Evolutionary conservation across 2,329 filamentous ascomycete genomes (phyloP).

Genomic region (Aureobasidium sp.): DNA sequence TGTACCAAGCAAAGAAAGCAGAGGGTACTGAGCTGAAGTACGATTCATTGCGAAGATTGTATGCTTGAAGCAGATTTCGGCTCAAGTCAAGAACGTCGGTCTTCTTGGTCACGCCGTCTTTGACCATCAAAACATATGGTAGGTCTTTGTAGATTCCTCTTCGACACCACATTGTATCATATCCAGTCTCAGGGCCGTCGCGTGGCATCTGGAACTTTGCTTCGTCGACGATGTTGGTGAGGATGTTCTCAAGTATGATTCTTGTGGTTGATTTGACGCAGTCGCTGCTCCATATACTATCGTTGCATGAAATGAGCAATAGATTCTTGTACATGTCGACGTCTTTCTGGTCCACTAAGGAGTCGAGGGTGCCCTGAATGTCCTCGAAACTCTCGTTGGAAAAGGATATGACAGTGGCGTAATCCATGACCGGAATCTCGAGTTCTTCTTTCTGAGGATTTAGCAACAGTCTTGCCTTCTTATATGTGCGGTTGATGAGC

Average conservation of each 20-base stretch:
- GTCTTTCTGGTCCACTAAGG: slow-evolving; percentile 37
- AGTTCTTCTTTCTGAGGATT: slow-evolving; percentile 36
- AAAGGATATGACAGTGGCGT: slow-evolving; percentile 42
- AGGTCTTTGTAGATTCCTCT: slow-evolving; percentile 39
- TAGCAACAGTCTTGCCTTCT: slow-evolving; percentile 27
- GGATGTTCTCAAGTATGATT: slow-evolving; percentile 41
- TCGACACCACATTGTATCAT: slow-evolving; percentile 27
- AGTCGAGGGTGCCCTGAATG: slow-evolving; percentile 38
- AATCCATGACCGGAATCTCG: not conserved
- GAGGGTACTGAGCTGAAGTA: not conserved
- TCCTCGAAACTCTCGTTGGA: slow-evolving; percentile 44
- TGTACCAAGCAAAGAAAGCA: slow-evolving; percentile 15
- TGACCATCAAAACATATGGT: slow-evolving; percentile 42
- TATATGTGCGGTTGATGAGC: not conserved
- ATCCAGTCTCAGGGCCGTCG: slow-evolving; percentile 23
- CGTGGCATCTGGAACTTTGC: slow-evolving; percentile 6
- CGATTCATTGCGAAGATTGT: slow-evolving; percentile 35
- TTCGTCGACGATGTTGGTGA: slow-evolving; percentile 30
- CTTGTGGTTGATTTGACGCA: slow-evolving; percentile 43
- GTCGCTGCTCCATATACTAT: slow-evolving; percentile 39
- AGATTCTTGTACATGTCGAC: slow-evolving; percentile 36
- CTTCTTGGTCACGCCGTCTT: slow-evolving; percentile 44
- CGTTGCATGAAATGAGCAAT: slow-evolving; percentile 44
- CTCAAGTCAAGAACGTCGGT: slow-evolving; percentile 44
- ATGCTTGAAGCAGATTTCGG: slow-evolving; percentile 43